These are phyloP conservation scores for Syncephalastrum sp. DNA, from an alignment of 371 early-diverging fungal genomes.

Conservation along the genomic window DNA sequence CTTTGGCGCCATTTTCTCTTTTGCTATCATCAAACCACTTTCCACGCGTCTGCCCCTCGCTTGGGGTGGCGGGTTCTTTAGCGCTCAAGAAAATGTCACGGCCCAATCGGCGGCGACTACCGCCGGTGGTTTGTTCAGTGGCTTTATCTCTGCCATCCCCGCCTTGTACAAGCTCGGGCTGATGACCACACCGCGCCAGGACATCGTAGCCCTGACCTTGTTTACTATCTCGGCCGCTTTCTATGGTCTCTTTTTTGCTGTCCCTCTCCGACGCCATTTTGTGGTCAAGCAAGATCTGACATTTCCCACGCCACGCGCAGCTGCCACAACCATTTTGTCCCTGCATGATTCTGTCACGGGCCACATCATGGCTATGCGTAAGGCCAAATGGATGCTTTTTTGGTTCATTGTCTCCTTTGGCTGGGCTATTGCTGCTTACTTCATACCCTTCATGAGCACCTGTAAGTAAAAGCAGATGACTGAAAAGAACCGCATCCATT, in stretches of 20 bases:
- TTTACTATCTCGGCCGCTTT: conserved; percentile 61
- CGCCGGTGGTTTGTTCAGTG: conserved; percentile 65
- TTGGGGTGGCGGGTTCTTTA: conserved; percentile 65
- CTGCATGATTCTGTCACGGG: conserved; percentile 54
- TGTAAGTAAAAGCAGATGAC: conserved; percentile 12
- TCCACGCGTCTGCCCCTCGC: conserved; percentile 35
- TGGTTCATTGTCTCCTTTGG: conserved; percentile 48
- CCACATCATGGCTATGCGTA: conserved; percentile 34
- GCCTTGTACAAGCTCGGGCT: conserved; percentile 68
- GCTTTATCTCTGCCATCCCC: conserved; percentile 68
- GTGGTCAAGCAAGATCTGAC: conserved; percentile 67
- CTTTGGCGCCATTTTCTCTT: conserved; percentile 71
- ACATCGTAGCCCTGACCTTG: conserved; percentile 45
- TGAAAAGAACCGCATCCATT: background rate
- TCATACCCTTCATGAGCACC: conserved; percentile 53
- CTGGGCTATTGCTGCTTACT: conserved; percentile 48
- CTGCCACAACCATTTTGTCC: conserved; percentile 68
- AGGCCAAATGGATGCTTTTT: conserved; percentile 49
- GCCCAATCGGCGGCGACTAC: conserved; percentile 72
- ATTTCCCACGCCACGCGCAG: conserved; percentile 70
- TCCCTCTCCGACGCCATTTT: conserved; percentile 70
- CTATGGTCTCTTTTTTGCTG: conserved; percentile 73
- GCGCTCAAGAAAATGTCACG: conserved; percentile 67
- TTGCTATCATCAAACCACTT: conserved; percentile 63
- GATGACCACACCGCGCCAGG: conserved; percentile 47